Percentiles rank a stretch among this genome's conserved stretches.
These are phyloP conservation scores for Arthrinium puccinioides DNA, from an alignment of 2,329 filamentous ascomycete genomes.

Conservation along the genomic window DNA sequence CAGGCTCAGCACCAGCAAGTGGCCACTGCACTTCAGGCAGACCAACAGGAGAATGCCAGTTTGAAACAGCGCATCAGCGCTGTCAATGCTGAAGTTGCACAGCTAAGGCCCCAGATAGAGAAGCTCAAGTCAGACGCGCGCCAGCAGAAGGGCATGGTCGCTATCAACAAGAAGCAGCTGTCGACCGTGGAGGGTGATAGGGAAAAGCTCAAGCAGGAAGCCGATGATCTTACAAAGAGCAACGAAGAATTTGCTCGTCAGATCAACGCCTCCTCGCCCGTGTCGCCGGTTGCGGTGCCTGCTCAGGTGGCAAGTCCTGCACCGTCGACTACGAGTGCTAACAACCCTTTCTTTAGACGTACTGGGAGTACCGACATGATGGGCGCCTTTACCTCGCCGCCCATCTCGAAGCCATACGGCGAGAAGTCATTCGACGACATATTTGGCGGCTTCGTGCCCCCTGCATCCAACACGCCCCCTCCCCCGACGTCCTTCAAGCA, in stretches of 20 bases:
- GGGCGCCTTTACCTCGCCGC: conserved; percentile 43
- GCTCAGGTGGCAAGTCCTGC: conserved; percentile 61
- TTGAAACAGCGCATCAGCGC: conserved; percentile 83
- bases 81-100: conserved; percentile 73
- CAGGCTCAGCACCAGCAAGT: conserved; percentile 77
- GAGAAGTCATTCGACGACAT: conserved; percentile 79
- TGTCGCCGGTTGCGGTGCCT: conserved; percentile 36
- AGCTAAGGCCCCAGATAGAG: conserved; percentile 84
- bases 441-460: conserved; percentile 60
- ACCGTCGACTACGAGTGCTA: conserved; percentile 62
- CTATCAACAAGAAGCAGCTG: conserved; percentile 98
- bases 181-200: conserved; percentile 82
- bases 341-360: conserved; percentile 90
- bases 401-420: conserved; percentile 36
- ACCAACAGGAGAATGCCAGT: conserved; percentile 79
- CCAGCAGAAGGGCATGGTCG: conserved; percentile 91
- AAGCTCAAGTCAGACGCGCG: conserved; percentile 87
- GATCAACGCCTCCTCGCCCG: conserved; percentile 39
- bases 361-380: conserved; percentile 55
- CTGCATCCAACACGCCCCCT: conserved; percentile 33
- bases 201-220: conserved; percentile 79
- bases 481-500: conserved; percentile 54
- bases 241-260: conserved; percentile 51
- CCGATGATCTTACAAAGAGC: conserved; percentile 58
- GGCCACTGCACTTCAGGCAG: conserved; percentile 66